Evolutionary conservation across 1,284 basidiomycete genomes (phyloP), one percentile per base, ranked within the genome.

Genomic region (Ceratobasidium sp.): DNA sequence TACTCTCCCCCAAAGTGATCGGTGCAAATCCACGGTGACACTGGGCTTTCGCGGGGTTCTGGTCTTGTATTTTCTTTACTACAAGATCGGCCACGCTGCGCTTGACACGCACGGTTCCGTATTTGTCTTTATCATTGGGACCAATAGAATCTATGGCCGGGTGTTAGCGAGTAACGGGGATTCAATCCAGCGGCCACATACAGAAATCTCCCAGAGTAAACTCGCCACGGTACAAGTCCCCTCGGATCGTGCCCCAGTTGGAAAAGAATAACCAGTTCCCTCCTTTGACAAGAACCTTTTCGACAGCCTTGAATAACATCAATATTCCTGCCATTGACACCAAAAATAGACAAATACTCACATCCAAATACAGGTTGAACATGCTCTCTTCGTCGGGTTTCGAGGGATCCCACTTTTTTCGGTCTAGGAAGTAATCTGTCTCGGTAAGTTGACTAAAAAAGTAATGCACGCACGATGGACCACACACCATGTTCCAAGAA

Each of bases 211-310:
- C 68, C 3, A 57, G 50, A 12, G 68, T 70, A 33, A 70, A 70
- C 38, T 50, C 33, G n/a, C 68, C 68, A 7, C 68, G 30, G n/a
- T 70, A 70, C 16, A 70, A 38, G 35, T 70, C 68, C 2, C 52
- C 68, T 6, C 68, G 68, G 16, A 70, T 3, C 6, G 54, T 57
- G 18, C 68, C 68, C 68, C 68, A 70, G 35, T 57, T 57, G 27
- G 50, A 57, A 20, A 70, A 70, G 68, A 70, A 70, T 33, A 70
- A 14, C 68, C 68, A n/a, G n/a, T n/a, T n/a, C n/a, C n/a, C n/a
- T n/a, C n/a, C n/a, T n/a, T 54, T 35, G 33, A 38, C 55, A 38
- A 69, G 67, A 8, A 38, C 23, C 20, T 54, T 12, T 35, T 69
- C 50, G 8, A 38, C 52, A n/a, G 67, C 67, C 67, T 69, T 30